Evolutionary conservation across 768 basidiomycete species (phyloP), one percentile per base, ranked within the genome.

Genomic region (Suillus alpinus): DNA sequence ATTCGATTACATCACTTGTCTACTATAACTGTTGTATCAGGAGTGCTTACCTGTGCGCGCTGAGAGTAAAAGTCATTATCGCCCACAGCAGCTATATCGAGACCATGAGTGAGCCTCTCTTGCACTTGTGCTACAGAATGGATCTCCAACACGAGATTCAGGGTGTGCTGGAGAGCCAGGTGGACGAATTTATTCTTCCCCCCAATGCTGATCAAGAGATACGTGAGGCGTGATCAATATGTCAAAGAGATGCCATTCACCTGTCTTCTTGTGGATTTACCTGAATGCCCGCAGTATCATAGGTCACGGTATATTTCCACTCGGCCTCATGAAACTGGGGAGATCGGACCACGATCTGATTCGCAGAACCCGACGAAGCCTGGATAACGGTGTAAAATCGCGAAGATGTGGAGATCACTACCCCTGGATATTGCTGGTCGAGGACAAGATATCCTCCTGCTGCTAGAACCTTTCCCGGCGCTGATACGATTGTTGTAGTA

Each of bases 41-140:
- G 53, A 43, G 16, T n/a, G 56, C 80, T 70, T 59, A 92, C 95
- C 81, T 92, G 87, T 57, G 87, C 86, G 59, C 89, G 80, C 69
- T 98, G 97, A 4, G 95, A 97, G 76, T 99, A 98, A 68, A 98
- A 99, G 72, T 98, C 97, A 68, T 99, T 98, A 73, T 94, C 94
- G 10, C 94, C 96, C 31, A 88, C 85, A 65, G 98, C 90, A 41
- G 83, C 84, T 63, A 98, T 86, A 65, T 92, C 83, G 60, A 96
- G 78, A 34, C 86, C 89, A 14, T 71, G 67, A 3, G 76, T 70
- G 5, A 93, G 73, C 4, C 73, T 49, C 47, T 77, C 72, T 37
- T 76, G 71, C 66, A 86, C 65, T 50, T 62, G 57, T n/a, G 75
- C 63, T 34, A 74, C 66, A 23, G 84, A 83, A 56, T 78, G 81